Base-by-base conservation (phyloP, 2,329 filamentous ascomycete species). In the Thelonectria blattea region DNA sequence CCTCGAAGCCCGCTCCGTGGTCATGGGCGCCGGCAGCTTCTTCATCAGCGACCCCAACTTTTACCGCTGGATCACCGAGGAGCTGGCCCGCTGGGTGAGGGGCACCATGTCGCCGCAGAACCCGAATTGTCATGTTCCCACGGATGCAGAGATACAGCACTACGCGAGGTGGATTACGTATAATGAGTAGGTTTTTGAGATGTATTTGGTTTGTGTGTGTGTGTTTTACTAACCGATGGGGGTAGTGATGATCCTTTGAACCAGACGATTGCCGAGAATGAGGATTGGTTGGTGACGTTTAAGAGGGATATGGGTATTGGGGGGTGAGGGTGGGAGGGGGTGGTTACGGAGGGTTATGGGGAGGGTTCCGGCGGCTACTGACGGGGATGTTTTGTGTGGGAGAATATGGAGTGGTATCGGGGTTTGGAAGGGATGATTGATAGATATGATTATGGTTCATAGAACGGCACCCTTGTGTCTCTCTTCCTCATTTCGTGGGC, bases 51-150 rank as follows among this genome's bases (percentile, higher is more conserved):
- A 66, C 37, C 49, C 52, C 5, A 66, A 66, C n/a, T 63, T 56
- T 41, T 61, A 58, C 34, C 49, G 53, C 8, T 65, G 58, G 60
- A 54, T 66, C 10, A 53, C 46, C 4, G 56, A 60, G 15, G 64
- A 66, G 41, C 51, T 66, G 12, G 41, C 49, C 4, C 60, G 62
- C 7, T 66, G 62, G 62, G 62, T 63, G 15, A 27, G 41, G 3
- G 62, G 60, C 2, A 66, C 64, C 5, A 66, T 66, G 64, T 66
- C 64, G 10, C 60, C 62, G 2, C 56, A 62, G 22, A 65, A 66
- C 18, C 64, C 62, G n/a, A 56, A 50, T 12, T 57, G 51, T 14
- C 64, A 66, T 18, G 46, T 65, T 18, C 64, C 62, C 2, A 39
- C 60, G 2, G 64, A 66, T 20, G 32, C 48, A 9, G 62, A 66